Conservation (phyloP, 148 eudicot genomes). For the Amaranthus cruentus region DNA sequence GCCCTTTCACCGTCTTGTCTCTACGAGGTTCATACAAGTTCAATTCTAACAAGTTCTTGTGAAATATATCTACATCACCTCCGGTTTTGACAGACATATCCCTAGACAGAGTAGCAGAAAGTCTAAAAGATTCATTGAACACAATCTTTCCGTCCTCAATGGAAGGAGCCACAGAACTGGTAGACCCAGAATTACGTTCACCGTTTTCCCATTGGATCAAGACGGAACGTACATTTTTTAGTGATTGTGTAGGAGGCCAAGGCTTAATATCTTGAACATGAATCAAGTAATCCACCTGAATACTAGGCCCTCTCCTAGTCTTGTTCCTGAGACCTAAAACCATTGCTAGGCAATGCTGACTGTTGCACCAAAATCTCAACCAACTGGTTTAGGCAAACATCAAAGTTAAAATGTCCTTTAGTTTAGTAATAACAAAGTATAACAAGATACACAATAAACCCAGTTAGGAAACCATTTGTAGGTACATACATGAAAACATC, state of each 20-base stretch:
- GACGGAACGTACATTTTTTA: constrained; percentile 63
- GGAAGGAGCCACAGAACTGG: constrained; percentile 60
- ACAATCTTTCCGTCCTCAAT: constrained; percentile 67
- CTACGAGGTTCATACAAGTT: constrained; percentile 83
- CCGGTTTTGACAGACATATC: constrained; percentile 46
- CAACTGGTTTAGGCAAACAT: neutral
- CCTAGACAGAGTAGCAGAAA: constrained; percentile 46
- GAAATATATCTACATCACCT: constrained; percentile 51
- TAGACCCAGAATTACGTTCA: constrained; percentile 57
- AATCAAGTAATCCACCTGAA: constrained; percentile 58
- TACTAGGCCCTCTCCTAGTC: constrained; percentile 56
- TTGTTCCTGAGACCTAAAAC: constrained; percentile 63
- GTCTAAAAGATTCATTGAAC: constrained; percentile 71
- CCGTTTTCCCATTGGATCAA: constrained; percentile 85
- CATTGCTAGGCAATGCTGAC: constrained; percentile 28
- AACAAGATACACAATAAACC: neutral
- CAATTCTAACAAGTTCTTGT: constrained; percentile 72
- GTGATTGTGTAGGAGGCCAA: constrained; percentile 92
- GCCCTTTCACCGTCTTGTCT: constrained; percentile 73
- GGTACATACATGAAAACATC: neutral
- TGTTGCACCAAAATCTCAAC: too few relatives aligned
- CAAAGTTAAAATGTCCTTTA: neutral
- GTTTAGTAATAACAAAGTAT: neutral
- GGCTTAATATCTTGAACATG: constrained; percentile 84
- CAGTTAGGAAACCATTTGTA: neutral